Conservation (phyloP, 192 early-diverging fungal species). For the Coemansia sp. region DNA sequence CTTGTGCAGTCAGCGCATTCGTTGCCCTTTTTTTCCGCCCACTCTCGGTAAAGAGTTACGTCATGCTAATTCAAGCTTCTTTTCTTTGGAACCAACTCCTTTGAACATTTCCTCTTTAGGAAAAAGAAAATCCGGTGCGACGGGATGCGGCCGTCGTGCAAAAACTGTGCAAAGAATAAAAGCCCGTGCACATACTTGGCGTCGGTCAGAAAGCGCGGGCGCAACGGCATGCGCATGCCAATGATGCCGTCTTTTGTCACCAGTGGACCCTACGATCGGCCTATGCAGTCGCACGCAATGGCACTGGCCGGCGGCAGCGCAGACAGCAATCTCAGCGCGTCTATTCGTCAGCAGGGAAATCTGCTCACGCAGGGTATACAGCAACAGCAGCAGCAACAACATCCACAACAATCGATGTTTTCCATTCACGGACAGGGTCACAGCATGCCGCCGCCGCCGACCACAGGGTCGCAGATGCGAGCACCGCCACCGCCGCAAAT, state of each 20-base stretch:
- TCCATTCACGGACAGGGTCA: not conserved
- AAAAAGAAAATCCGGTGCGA: conserved; percentile 55
- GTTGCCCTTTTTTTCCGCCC: not conserved
- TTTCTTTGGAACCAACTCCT: not conserved
- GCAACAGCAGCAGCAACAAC: conserved; percentile 3
- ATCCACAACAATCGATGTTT: conserved; percentile 8
- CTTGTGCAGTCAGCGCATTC: conserved; percentile 1
- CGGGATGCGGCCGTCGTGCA: conserved; percentile 51
- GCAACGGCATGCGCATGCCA: conserved; percentile 30
- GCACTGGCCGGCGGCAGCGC: conserved; percentile 11
- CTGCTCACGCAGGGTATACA: conserved; percentile 7
- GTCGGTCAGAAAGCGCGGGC: conserved; percentile 44
- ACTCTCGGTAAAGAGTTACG: not conserved
- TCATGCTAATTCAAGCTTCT: not conserved
- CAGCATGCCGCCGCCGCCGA: conserved; percentile 7
- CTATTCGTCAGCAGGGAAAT: conserved; percentile 17
- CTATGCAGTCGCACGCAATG: conserved; percentile 13
- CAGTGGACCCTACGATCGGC: conserved; percentile 27
- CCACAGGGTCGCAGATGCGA: conserved; percentile 3
- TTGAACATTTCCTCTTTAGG: conserved; percentile 5
- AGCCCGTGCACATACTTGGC: conserved; percentile 41
- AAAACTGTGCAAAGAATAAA: conserved; percentile 48
- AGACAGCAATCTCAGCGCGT: not conserved
- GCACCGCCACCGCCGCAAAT: conserved; percentile 26
- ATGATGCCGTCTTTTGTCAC: conserved; percentile 19